Base-by-base conservation (phyloP, 2,329 filamentous ascomycete species). In the Parastagonospora avenae region DNA sequence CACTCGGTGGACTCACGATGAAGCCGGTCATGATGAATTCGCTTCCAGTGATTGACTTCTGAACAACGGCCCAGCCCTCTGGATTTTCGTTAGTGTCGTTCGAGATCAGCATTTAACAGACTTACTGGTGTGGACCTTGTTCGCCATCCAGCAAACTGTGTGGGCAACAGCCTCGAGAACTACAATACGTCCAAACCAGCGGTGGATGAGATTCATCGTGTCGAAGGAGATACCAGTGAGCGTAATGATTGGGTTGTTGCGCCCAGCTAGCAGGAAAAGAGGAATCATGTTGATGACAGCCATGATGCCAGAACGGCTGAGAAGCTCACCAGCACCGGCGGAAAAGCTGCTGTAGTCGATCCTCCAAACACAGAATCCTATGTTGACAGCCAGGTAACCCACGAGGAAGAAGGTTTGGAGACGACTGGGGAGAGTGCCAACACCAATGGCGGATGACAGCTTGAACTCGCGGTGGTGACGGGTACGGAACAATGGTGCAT, bases 121-220 rank as follows among this genome's bases (percentile, higher is more conserved):
- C 70, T 63, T 62, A 73, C 68, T 65, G 8, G 64, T 64, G 14
- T 73, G 63, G 9, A 79, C 71, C 58, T 77, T 78, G 57, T 67
- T 71, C 28, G 74, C 62, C 55, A 84, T 80, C 73, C 80, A 90
- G 44, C 86, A 82, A 33, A 85, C 66, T 1, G 83, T 85, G 73
- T 92, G 89, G 28, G 82, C 77, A 35, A 92, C 60, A 8, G 85
- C 80, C 70, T 93, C 88, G 11, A 90, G 74, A 14, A 88, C 81
- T 24, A 89, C 87, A 52, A 92, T 90, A 33, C 89, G 85, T 62
- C 89, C 89, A 56, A 91, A 82, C 89, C 89, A 92, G 55, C 90
- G 84, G 74, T 93, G 89, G 50, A 92, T 79, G 54, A 93, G 75
- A 76, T 92, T 93, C 80, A 90, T 92, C 1, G 88, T 91, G 72